These are phyloP conservation scores for Neopestalotiopsis rosae DNA, from an alignment of 2,329 filamentous ascomycete genomes.

Conservation along the genomic window DNA sequence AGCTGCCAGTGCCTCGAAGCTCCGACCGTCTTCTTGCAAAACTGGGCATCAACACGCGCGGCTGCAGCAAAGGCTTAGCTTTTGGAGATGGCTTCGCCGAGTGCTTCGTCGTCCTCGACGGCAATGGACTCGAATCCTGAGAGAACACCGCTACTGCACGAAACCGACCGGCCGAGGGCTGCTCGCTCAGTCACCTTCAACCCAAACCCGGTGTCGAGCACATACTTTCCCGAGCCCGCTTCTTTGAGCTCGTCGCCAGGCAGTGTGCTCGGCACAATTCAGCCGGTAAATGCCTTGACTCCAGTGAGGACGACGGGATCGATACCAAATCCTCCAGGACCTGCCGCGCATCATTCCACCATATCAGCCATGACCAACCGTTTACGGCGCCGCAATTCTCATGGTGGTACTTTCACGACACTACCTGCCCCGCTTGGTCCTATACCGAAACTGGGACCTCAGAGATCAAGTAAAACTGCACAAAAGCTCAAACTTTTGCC, in stretches of 20 bases:
- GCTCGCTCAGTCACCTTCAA: conserved; percentile 79
- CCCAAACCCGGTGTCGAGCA: conserved; percentile 68
- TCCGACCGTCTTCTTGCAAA: conserved; percentile 3
- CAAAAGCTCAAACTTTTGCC: conserved; percentile 98
- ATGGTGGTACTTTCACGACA: conserved; percentile 62
- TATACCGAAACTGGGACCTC: conserved; percentile 82
- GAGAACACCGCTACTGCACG: conserved; percentile 37
- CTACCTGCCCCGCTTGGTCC: conserved; percentile 42
- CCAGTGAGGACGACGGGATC: conserved; percentile 38
- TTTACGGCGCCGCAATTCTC: conserved; percentile 83
- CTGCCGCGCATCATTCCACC: conserved; percentile 32
- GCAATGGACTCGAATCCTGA: conserved; percentile 27
- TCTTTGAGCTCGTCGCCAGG: conserved; percentile 35
- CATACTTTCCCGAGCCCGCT: conserved; percentile 57
- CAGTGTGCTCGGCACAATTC: conserved; percentile 43
- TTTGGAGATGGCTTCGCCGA: conserved; percentile 30
- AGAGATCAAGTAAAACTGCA: conserved; percentile 91
- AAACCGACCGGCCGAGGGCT: conserved; percentile 46
- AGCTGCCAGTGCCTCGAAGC: neutral
- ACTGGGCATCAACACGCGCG: neutral
- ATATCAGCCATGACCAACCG: conserved; percentile 86
- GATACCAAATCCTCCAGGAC: conserved; percentile 45
- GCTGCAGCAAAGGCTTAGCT: neutral
- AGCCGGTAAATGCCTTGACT: conserved; percentile 39
- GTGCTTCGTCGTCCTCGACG: conserved; percentile 27